These are phyloP conservation scores for Camellia japonica DNA, from an alignment of 148 eudicot species.

Conservation along the genomic window DNA sequence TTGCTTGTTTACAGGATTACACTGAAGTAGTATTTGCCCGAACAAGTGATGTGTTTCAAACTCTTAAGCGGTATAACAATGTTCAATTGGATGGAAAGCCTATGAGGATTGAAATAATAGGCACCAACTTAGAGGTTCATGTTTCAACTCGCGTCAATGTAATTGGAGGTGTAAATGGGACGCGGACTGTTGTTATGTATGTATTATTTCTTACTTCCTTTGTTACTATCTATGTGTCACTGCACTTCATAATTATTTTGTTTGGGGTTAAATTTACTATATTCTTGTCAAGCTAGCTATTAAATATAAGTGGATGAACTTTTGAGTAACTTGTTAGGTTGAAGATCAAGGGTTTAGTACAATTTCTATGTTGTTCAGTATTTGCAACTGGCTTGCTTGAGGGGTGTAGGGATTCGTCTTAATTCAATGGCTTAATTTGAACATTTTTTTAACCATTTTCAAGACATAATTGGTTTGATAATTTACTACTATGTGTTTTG, in stretches of 20 bases:
- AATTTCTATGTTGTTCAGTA: background rate
- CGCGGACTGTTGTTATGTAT: constrained; percentile 71
- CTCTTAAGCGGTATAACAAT: constrained; percentile 80
- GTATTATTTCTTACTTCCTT: constrained; percentile 21
- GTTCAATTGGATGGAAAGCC: constrained; percentile 88
- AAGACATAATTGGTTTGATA: background rate
- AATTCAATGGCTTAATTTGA: background rate
- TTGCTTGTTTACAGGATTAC: constrained; percentile 57
- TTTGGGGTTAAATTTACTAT: background rate
- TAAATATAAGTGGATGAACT: background rate
- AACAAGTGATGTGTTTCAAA: constrained; percentile 87
- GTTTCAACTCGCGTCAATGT: constrained; percentile 80
- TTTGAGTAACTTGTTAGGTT: background rate
- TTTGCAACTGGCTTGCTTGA: background rate
- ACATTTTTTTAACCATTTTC: background rate
- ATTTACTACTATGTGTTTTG: background rate
- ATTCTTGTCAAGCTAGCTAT: background rate
- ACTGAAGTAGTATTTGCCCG: constrained; percentile 84
- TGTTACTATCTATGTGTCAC: background rate
- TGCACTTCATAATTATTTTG: background rate
- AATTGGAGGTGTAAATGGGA: constrained; percentile 65
- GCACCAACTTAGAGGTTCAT: constrained; percentile 51
- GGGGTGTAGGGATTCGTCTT: background rate
- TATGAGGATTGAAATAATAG: constrained; percentile 80
- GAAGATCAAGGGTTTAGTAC: background rate